A percentile compares a stretch with the other conserved stretches of the same genome.
Evolutionary conservation across 805 yeast genomes (phyloP).

Genomic region (Metschnikowia lochheadii): DNA sequence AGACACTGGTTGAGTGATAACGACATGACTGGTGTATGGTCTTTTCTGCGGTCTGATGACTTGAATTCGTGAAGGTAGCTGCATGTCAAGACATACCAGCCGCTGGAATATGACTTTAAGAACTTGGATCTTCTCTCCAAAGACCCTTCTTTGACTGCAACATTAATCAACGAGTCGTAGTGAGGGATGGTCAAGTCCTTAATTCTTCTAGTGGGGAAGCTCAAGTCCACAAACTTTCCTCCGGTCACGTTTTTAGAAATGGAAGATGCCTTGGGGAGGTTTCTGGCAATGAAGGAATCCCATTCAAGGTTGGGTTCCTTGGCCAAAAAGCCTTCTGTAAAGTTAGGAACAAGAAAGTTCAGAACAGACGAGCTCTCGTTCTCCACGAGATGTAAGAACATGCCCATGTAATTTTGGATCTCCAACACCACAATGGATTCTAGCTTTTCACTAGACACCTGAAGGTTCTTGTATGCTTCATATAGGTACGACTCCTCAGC

Average conservation of each 20-base stretch:
- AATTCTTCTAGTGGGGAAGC: conserved; percentile 34
- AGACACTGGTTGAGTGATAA: conserved; percentile 73
- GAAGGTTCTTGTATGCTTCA: conserved; percentile 84
- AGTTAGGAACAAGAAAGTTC: conserved; percentile 58
- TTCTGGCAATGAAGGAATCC: conserved; percentile 75
- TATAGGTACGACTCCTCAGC: conserved; percentile 81
- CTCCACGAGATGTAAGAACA: conserved; percentile 66
- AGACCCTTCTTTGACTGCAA: conserved; percentile 64
- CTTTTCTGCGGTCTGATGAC: conserved; percentile 73
- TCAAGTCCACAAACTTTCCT: conserved; percentile 39
- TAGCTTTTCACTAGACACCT: conserved; percentile 81
- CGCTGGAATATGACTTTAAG: conserved; percentile 83
- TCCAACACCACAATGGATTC: conserved; percentile 83
- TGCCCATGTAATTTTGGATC: conserved; percentile 74
- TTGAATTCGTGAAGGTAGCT: conserved; percentile 88
- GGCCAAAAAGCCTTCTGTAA: conserved; percentile 54
- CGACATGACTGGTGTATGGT: conserved; percentile 79
- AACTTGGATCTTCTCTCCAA: conserved; percentile 89
- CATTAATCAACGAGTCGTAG: conserved; percentile 65
- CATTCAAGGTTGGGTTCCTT: conserved; percentile 83
- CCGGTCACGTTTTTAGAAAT: conserved; percentile 24
- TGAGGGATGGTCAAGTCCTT: conserved; percentile 60
- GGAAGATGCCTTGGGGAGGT: conserved; percentile 39
- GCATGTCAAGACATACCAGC: conserved; percentile 89
- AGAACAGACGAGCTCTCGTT: conserved; percentile 71